phyloP scores from a whole-genome alignment of 805 yeast genomes.

The Hanseniaspora valbyensis region DNA sequence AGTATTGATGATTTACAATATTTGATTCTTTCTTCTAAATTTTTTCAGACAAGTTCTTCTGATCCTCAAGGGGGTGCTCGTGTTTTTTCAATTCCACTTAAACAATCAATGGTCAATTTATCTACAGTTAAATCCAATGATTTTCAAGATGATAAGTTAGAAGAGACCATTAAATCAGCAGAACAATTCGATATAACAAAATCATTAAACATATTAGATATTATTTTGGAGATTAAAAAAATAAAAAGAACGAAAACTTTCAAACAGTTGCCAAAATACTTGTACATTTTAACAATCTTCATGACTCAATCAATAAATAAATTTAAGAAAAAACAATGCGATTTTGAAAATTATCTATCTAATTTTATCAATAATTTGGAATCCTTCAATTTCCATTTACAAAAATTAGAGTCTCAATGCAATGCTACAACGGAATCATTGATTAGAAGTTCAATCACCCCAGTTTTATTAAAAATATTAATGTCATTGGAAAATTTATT shows the following conservation, averaged over 20 bases:
- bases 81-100: constrained; percentile 4
- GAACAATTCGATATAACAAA: constrained; percentile 17
- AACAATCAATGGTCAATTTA: constrained; percentile 14
- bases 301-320: neutral
- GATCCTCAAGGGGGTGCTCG: constrained; percentile 18
- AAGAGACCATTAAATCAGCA: neutral
- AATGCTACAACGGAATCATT: neutral
- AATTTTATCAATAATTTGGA: constrained; percentile 12
- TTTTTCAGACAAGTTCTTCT: constrained; percentile 20
- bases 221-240: constrained; percentile 15
- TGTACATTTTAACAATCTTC: neutral
- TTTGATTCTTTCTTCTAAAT: constrained; percentile 36
- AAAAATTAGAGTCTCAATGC: neutral
- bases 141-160: neutral
- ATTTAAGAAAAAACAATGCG: neutral
- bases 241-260: constrained; percentile 23
- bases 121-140: neutral
- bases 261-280: neutral
- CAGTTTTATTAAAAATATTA: neutral
- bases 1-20: constrained; percentile 41
- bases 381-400: constrained; percentile 3
- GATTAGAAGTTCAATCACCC: constrained; percentile 3
- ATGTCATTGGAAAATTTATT: constrained; percentile 5
- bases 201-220: constrained; percentile 18
- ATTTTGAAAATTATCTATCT: constrained; percentile 2